Evolutionary conservation across 371 early-diverging fungal species (phyloP), one percentile per base, ranked within the genome.

Genomic region (Mortierella sp.): DNA sequence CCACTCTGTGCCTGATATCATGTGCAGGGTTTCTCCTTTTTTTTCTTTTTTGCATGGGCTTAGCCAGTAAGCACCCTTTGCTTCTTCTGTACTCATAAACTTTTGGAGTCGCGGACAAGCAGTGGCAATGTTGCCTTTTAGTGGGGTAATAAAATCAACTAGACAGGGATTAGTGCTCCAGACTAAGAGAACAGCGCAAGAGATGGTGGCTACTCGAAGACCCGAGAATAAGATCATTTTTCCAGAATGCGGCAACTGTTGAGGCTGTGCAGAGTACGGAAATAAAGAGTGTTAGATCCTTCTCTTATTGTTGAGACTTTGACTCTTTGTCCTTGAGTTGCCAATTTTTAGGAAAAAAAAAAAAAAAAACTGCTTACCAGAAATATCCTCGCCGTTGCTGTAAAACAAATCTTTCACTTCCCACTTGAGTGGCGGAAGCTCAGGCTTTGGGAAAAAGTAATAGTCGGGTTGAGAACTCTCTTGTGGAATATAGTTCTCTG

Each of bases 351-450:
- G n/a, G n/a, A 43, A 57, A 29, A 18, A 11, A 14, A 18, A 18
- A n/a, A 19, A 18, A 51, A 11, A 48, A 7, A 44, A 25, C 4
- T 21, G 26, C 58, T 57, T 64, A 72, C 77, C 77, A 18, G 77
- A 77, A 43, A 77, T 77, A 53, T 77, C 77, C 48, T 77, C 77
- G 47, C 77, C 77, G 29, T 72, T 72, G 30, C 72, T 72, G 56
- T 77, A 77, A 48, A 72, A 77, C 29, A 77, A 51, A 59, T 77
- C 77, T 45, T 68, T 71, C 11, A 77, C 69, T 55, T 77, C 77
- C 77, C 77, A 77, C 44, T 68, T 77, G 53, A 77, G 30, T 28
- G 68, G 59, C 28, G 77, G 72, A 16, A 68, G 43, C 14, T 68
- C 69, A 1, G 72, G 66, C 45, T 29, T 64, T 6, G 66, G 60